Conservation (phyloP, 140 eudicot species). For the Anethum foeniculum region DNA sequence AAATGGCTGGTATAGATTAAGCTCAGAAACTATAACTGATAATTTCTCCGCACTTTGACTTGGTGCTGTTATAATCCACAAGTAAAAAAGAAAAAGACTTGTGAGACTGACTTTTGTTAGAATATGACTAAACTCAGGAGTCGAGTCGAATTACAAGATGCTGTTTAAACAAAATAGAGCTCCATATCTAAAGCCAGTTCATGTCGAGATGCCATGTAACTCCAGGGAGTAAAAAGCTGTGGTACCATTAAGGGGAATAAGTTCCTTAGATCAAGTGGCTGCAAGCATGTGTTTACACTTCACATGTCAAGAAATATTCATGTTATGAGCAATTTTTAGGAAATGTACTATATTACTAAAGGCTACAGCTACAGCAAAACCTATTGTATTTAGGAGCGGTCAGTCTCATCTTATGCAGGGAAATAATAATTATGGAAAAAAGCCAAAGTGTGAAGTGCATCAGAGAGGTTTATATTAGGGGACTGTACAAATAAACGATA, state of each 20-base stretch:
- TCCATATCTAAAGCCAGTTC: neutral
- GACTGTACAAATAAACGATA: neutral
- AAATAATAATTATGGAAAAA: neutral
- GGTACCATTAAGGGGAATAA: neutral
- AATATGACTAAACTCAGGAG: neutral
- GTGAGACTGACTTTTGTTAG: neutral
- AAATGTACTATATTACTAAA: neutral
- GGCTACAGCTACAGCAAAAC: neutral
- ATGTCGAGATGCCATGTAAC: neutral
- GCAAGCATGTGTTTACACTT: neutral
- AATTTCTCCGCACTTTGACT: neutral
- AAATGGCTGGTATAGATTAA: neutral
- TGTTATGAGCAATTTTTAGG: neutral
- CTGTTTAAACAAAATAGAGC: neutral
- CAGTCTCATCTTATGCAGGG: neutral
- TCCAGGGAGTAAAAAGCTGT: neutral
- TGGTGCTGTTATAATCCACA: neutral
- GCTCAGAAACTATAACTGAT: neutral
- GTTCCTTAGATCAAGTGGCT: conserved; percentile 1
- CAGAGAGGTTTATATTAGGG: neutral
- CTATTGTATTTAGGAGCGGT: neutral
- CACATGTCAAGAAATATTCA: neutral
- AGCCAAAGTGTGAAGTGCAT: neutral
- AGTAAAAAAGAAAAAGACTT: neutral
- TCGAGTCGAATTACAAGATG: neutral